Conservation (phyloP, 306 rosid genomes). For the Ormosia semicastrata region DNA sequence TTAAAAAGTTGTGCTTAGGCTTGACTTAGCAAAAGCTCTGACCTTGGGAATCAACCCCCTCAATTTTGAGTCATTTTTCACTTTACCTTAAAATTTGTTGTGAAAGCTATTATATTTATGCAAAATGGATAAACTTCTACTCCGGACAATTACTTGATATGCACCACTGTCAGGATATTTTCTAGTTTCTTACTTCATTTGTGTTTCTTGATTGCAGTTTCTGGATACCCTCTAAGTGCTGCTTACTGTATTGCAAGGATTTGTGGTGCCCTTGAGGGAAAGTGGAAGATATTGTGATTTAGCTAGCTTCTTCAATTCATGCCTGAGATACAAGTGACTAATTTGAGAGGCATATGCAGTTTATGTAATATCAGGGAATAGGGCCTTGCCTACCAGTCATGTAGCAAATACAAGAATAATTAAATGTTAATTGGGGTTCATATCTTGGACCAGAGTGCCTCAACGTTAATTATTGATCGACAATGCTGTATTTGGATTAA, state of each 20-base stretch:
- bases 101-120: not conserved
- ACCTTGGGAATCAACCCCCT: not conserved
- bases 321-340: not conserved
- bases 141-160: not conserved
- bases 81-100: not conserved
- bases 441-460: not conserved
- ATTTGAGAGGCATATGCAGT: not conserved
- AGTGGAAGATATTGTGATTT: conserved; percentile 58
- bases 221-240: conserved; percentile 72
- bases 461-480: not conserved
- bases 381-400: not conserved
- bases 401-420: not conserved
- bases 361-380: not conserved
- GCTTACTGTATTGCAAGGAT: conserved; percentile 68
- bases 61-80: not conserved
- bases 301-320: not conserved
- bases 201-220: conserved; percentile 51
- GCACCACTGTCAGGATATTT: not conserved
- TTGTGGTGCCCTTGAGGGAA: conserved; percentile 47
- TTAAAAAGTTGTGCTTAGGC: not conserved
- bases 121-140: not conserved
- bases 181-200: conserved; percentile 13
- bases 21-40: not conserved
- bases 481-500: not conserved
- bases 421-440: not conserved